Percentiles rank a stretch among this genome's conserved stretches.
phyloP scores from a whole-genome alignment of 108 stramenopile species.

The Skeletonema costatum region DNA sequence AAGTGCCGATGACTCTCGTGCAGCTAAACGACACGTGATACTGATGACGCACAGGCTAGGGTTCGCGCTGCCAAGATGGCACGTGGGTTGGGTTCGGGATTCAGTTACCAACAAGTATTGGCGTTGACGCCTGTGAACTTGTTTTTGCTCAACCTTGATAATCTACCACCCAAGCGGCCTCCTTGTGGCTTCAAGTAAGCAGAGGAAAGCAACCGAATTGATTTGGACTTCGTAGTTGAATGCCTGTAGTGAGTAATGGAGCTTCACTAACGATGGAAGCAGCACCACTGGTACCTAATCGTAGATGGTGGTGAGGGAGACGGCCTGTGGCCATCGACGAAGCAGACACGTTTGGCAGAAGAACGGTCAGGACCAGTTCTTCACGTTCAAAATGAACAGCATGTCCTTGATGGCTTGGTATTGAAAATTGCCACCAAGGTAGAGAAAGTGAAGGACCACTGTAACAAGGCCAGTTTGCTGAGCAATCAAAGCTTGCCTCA shows the following conservation, averaged over 20 bases:
- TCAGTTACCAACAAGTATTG: constrained; percentile 81
- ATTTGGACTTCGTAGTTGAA: constrained; percentile 82
- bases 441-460: constrained; percentile 29
- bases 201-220: constrained; percentile 59
- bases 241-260: constrained; percentile 88
- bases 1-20: constrained; percentile 57
- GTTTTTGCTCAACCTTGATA: constrained; percentile 72
- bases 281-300: constrained; percentile 87
- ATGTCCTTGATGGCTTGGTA: constrained; percentile 31
- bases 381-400: constrained; percentile 28
- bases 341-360: constrained; percentile 23
- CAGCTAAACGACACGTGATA: constrained; percentile 74
- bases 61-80: constrained; percentile 82
- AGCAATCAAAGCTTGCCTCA: constrained; percentile 72
- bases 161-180: constrained; percentile 72
- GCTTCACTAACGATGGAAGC: constrained; percentile 75
- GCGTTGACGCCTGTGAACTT: constrained; percentile 81
- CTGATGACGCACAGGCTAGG: constrained; percentile 82
- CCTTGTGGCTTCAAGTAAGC: constrained; percentile 30
- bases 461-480: constrained; percentile 55
- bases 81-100: constrained; percentile 85
- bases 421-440: constrained; percentile 19
- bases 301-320: constrained; percentile 81
- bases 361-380: constrained; percentile 27
- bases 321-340: constrained; percentile 74